Evolutionary conservation across 1,139 yeast genomes (phyloP), one percentile per base, ranked within the genome.

Genomic region (Debaryomyces sp.): DNA sequence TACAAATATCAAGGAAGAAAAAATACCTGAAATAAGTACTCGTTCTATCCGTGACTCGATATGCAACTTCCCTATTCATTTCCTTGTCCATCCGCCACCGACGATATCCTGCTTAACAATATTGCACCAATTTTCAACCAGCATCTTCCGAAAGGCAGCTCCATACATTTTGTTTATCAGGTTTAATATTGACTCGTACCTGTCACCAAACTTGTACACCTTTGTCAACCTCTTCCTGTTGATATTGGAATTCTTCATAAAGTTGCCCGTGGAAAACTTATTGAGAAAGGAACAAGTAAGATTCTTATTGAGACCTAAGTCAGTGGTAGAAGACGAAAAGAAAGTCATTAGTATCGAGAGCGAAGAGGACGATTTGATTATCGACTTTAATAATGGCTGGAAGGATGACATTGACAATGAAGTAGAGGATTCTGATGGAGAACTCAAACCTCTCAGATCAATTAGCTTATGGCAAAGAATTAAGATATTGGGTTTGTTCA

Each of bases 221-320:
- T 52, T 73, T 36, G 73, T 68, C 41, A 84, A 85, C 56, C 68
- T 90, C 45, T 56, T 79, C 3, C 79, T 89, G 33, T 80, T 87
- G 46, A 65, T 86, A 13, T 54, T 81, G 57, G 96, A 90, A 56
- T 75, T 92, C 39, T 82, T 87, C 52, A 78, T 91, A 51, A 85
- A 85, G 63, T 74, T 94, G 52, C 99, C 99, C 2, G 80, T 91
- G 48, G 99, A 94, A 61, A 91, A 96, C 23, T 68, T 94, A 46
- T 77, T 89, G 52, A 78, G 96, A 50, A 84, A 97, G 56, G 90
- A 94, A 13, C 97, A 92, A 62, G 82, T 90, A 9, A 72, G 81
- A 48, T 85, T 82, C 63, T 72, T 90, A 52, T 57, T 85, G 40
- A 55, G 64, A 35, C 70, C 71, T n/a, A 73, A 74, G 54, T 50